Percentiles rank a stretch among this genome's conserved stretches.
phyloP scores from a whole-genome alignment of 1,139 yeast genomes.

The Chernovozyma sophiae-reginae region DNA sequence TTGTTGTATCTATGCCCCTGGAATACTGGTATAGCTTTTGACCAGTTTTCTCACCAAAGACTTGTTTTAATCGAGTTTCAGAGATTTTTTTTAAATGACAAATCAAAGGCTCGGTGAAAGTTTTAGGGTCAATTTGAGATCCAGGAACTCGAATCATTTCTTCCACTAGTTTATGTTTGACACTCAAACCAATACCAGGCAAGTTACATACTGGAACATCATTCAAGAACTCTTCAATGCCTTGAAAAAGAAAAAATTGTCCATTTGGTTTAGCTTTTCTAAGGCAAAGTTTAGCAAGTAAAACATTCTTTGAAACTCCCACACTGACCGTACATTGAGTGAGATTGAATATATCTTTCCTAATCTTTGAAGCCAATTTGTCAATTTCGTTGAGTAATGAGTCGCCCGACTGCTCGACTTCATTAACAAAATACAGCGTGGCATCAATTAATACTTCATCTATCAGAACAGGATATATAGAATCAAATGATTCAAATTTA shows the following conservation, averaged over 20 bases:
- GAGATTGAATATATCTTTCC: conserved; percentile 36
- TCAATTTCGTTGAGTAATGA: conserved; percentile 11
- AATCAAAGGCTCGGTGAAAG: conserved; percentile 10
- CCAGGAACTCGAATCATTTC: conserved; percentile 10
- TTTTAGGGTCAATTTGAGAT: conserved; percentile 10
- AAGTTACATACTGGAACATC: conserved; percentile 49
- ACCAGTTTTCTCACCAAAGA: conserved; percentile 72
- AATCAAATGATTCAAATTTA: conserved; percentile 40
- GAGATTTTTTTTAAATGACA: conserved; percentile 1
- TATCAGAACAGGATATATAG: conserved; percentile 78
- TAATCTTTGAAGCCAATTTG: conserved; percentile 34
- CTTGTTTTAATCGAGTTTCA: conserved; percentile 27
- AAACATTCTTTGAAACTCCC: conserved; percentile 68
- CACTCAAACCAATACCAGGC: conserved; percentile 82
- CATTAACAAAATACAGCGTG: conserved; percentile 17
- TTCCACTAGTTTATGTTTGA: conserved; percentile 38
- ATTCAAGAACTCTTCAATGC: conserved; percentile 34
- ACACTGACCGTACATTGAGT: conserved; percentile 74
- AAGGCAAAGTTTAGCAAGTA: conserved; percentile 76
- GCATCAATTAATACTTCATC: conserved; percentile 86
- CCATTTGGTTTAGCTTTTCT: conserved; percentile 82
- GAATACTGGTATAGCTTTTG: conserved; percentile 53
- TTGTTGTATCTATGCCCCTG: conserved; percentile 64
- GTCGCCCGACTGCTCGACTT: neutral
- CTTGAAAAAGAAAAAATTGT: conserved; percentile 30